Evolutionary conservation across 2,329 filamentous ascomycete species (phyloP).

Genomic region (Fusarium sp.): DNA sequence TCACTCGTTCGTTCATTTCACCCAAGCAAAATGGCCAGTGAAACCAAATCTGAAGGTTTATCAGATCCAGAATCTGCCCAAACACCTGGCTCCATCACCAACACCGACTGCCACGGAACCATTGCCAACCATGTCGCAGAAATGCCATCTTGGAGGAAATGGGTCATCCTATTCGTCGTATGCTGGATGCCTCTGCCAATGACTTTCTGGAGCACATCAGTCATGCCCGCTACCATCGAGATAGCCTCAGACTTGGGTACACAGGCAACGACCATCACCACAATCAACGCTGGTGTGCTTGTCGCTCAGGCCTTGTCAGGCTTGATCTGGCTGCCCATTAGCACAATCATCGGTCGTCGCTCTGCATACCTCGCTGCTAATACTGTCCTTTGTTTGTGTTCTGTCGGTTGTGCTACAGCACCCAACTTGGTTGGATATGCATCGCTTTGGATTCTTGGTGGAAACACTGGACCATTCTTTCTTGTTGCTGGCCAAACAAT

Average conservation of each 20-base stretch:
- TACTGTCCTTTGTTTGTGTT: conserved; percentile 34
- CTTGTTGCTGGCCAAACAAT: conserved; percentile 44
- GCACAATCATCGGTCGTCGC: conserved; percentile 40
- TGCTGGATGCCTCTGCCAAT: conserved; percentile 47
- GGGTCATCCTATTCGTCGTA: conserved; percentile 45
- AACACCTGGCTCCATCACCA: conserved; percentile 27
- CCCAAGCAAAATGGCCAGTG: conserved; percentile 9
- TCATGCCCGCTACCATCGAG: conserved; percentile 42
- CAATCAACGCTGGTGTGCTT: conserved; percentile 42
- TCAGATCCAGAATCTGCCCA: conserved; percentile 5
- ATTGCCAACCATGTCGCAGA: conserved; percentile 40
- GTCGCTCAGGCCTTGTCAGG: conserved; percentile 41
- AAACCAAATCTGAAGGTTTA: conserved; percentile 22
- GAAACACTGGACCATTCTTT: conserved; percentile 44
- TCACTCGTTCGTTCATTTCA: neutral
- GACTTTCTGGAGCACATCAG: conserved; percentile 46
- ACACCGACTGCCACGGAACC: conserved; percentile 14
- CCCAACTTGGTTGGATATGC: conserved; percentile 41
- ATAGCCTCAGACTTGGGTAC: conserved; percentile 31
- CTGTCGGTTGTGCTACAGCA: conserved; percentile 36
- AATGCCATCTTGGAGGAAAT: conserved; percentile 42
- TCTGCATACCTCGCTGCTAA: conserved; percentile 45
- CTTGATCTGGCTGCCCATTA: conserved; percentile 42
- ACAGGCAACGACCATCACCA: conserved; percentile 31
- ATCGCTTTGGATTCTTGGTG: conserved; percentile 41